A percentile compares a stretch with the other conserved stretches of the same genome.
Evolutionary conservation across 2,329 filamentous ascomycete species (phyloP).

Genomic region (Diaporthe ilicicola): DNA sequence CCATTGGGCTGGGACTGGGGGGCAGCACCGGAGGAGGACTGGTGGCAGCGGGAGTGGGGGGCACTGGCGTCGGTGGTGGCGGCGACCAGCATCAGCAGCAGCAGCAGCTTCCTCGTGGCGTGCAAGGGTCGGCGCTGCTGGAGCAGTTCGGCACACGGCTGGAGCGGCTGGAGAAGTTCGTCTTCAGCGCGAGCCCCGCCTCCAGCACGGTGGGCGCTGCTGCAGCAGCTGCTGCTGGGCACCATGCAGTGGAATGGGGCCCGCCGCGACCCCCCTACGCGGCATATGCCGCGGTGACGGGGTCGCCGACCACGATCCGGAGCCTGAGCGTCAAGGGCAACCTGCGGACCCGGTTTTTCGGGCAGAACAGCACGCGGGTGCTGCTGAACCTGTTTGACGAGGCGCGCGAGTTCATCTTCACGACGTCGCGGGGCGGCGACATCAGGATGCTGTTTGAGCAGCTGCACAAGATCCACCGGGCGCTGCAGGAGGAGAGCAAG

Average conservation of each 20-base stretch:
- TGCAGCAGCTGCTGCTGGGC: too few relatives aligned
- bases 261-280: constrained; percentile 23
- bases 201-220: constrained; percentile 33
- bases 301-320: constrained; percentile 53
- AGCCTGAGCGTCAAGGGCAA: constrained; percentile 60
- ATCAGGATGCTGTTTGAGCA: constrained; percentile 53
- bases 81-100: too few relatives aligned
- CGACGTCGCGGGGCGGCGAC: constrained; percentile 49
- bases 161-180: constrained; percentile 62
- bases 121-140: constrained; percentile 39
- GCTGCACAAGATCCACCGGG: constrained; percentile 57
- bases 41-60: neutral
- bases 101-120: constrained; percentile 37
- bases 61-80: neutral
- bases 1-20: neutral
- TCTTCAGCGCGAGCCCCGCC: constrained; percentile 41
- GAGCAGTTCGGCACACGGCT: constrained; percentile 60
- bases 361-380: constrained; percentile 61
- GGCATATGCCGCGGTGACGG: constrained; percentile 36
- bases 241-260: constrained; percentile 25
- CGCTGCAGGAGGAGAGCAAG: constrained; percentile 56
- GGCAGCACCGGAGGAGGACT: neutral
- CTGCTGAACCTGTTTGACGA: constrained; percentile 64
- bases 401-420: constrained; percentile 59
- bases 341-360: constrained; percentile 59